These are phyloP conservation scores for Pyrenophora tritici-repentis DNA, from an alignment of 2,329 filamentous ascomycete genomes.

Conservation along the genomic window DNA sequence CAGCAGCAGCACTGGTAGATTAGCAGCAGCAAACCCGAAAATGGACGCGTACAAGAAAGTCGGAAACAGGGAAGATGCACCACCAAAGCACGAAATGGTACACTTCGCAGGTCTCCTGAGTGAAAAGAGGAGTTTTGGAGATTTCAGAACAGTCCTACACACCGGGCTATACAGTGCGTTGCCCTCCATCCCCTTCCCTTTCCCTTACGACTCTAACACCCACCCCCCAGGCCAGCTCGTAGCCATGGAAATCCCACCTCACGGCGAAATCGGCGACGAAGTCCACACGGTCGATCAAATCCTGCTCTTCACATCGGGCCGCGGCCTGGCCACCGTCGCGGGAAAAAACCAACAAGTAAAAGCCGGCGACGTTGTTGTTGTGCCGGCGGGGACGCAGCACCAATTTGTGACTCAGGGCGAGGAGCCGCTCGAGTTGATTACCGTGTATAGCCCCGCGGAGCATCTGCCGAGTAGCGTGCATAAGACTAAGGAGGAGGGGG, in stretches of 20 bases:
- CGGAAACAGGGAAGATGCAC: slow-evolving; percentile 34
- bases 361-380: slow-evolving; percentile 63
- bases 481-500: slow-evolving; percentile 66
- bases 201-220: background rate
- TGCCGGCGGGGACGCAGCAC: slow-evolving; percentile 68
- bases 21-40: slow-evolving; percentile 6
- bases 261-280: slow-evolving; percentile 70
- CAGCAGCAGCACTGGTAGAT: background rate
- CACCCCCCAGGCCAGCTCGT: slow-evolving; percentile 57
- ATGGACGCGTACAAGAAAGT: slow-evolving; percentile 33
- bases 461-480: slow-evolving; percentile 65
- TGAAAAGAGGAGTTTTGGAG: slow-evolving; percentile 59
- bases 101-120: slow-evolving; percentile 63
- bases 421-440: slow-evolving; percentile 64
- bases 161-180: slow-evolving; percentile 60
- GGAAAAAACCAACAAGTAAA: slow-evolving; percentile 63
- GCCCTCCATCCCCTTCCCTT: background rate
- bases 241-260: slow-evolving; percentile 67
- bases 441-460: slow-evolving; percentile 67
- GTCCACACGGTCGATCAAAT: slow-evolving; percentile 68
- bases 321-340: slow-evolving; percentile 62
- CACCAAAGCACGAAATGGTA: slow-evolving; percentile 58
- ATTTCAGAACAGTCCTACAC: slow-evolving; percentile 66
- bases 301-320: slow-evolving; percentile 66
- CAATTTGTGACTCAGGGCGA: slow-evolving; percentile 68